Conservation (phyloP, 1,284 basidiomycete species). For the Sphaerobolus stellatus region DNA sequence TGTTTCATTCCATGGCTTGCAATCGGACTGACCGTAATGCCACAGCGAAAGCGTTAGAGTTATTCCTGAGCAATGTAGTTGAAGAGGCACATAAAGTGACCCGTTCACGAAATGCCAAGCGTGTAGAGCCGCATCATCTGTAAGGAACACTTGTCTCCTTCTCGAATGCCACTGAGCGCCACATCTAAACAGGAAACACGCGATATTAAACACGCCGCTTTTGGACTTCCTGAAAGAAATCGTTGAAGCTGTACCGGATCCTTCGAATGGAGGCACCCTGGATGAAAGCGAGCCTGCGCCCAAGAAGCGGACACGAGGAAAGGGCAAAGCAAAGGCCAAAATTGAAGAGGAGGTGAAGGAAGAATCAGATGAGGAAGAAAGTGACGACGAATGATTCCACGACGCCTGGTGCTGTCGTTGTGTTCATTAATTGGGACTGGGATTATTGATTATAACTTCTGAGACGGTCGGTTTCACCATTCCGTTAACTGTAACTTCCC, state of each 20-base stretch:
- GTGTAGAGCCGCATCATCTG: conserved; percentile 94
- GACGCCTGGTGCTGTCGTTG: no score
- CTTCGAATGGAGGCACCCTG: conserved; percentile 76
- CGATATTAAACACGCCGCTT: conserved; percentile 84
- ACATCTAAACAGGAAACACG: conserved; percentile 76
- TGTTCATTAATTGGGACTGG: no score
- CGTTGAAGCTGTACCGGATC: conserved; percentile 88
- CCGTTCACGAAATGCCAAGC: conserved; percentile 76
- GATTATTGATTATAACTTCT: no score
- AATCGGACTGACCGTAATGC: background rate
- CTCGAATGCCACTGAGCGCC: background rate
- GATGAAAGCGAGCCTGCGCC: conserved; percentile 55
- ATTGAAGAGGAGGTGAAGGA: conserved; percentile 40
- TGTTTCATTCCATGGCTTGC: conserved; percentile 3
- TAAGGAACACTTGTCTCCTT: conserved; percentile 47
- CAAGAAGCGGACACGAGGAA: conserved; percentile 30
- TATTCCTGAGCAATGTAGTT: conserved; percentile 88
- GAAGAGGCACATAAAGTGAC: conserved; percentile 86
- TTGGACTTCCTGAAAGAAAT: conserved; percentile 97
- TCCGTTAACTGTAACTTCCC: no score
- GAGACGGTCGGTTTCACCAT: no score
- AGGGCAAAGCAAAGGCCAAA: conserved; percentile 32
- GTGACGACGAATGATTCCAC: conserved; percentile 26
- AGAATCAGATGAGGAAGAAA: conserved; percentile 55
- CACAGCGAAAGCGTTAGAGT: conserved; percentile 92